A percentile compares a stretch with the other conserved stretches of the same genome.
These are phyloP conservation scores for Vicia villosa DNA, from an alignment of 306 rosid species.

Conservation along the genomic window DNA sequence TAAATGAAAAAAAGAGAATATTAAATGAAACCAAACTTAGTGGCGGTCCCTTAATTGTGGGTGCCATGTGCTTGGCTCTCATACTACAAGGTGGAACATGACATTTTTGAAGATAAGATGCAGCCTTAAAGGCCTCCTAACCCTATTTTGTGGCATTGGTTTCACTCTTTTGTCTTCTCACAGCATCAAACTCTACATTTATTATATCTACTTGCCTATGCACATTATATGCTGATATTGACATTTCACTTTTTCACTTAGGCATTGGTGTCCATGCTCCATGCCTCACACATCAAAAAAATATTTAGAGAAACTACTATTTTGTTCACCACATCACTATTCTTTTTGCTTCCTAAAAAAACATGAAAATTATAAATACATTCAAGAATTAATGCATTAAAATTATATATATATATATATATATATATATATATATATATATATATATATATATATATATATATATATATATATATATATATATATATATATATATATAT, in stretches of 20 bases:
- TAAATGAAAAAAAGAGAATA: conserved; percentile 18
- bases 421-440: too few species aligned
- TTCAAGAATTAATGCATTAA: too few species aligned
- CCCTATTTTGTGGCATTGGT: conserved; percentile 42
- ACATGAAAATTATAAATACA: too few species aligned
- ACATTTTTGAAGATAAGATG: conserved; percentile 35
- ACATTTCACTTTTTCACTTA: conserved; percentile 21
- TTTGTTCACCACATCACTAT: too few species aligned
- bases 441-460: too few species aligned
- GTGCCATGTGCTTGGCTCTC: conserved; percentile 46
- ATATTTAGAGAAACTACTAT: too few species aligned
- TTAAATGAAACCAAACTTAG: conserved; percentile 35
- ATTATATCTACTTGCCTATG: conserved; percentile 28
- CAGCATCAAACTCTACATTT: conserved; percentile 34
- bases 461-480: too few species aligned
- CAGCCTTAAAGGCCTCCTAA: conserved; percentile 20
- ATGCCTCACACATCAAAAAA: background rate
- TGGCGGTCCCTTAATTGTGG: conserved; percentile 68
- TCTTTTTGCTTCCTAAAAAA: too few species aligned
- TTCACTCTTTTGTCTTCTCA: conserved; percentile 19
- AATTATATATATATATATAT: too few species aligned
- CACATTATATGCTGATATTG: conserved; percentile 31
- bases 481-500: too few species aligned
- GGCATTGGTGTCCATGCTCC: conserved; percentile 27
- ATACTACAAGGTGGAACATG: conserved; percentile 32